Conservation (phyloP, 495 filamentous ascomycete species). For the Antarctomyces pellizariae region DNA sequence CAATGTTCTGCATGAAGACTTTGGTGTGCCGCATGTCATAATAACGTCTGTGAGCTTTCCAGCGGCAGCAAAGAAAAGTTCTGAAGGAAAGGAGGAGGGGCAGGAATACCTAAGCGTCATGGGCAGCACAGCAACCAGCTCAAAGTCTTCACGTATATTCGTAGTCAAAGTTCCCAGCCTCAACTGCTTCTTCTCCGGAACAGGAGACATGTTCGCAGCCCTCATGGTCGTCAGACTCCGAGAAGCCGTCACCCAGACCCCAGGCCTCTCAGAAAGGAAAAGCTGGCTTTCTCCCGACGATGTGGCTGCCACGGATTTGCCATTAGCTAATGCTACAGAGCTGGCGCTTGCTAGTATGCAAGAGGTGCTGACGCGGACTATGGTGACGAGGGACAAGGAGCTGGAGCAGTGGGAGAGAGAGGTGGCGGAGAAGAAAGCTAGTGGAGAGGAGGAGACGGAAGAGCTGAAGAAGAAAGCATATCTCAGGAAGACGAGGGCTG, state of each 20-base stretch:
- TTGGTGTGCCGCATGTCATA: slow-evolving; percentile 69
- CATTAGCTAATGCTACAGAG: slow-evolving; percentile 59
- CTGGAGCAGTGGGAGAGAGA: slow-evolving; percentile 17
- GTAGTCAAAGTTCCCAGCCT: slow-evolving; percentile 64
- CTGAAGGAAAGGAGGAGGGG: background rate
- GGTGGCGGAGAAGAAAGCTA: slow-evolving; percentile 12
- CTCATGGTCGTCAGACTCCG: slow-evolving; percentile 72
- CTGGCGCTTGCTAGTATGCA: slow-evolving; percentile 92
- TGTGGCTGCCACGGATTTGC: slow-evolving; percentile 43
- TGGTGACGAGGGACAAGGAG: slow-evolving; percentile 36
- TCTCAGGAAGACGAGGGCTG: slow-evolving; percentile 46
- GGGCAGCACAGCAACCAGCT: slow-evolving; percentile 4
- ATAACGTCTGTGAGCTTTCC: slow-evolving; percentile 56
- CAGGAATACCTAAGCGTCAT: background rate
- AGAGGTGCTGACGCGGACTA: slow-evolving; percentile 53
- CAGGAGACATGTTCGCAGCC: slow-evolving; percentile 95
- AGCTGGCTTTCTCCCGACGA: slow-evolving; percentile 50
- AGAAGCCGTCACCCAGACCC: slow-evolving; percentile 33
- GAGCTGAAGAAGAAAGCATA: slow-evolving; percentile 43
- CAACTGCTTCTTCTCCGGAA: slow-evolving; percentile 83
- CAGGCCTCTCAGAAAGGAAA: slow-evolving; percentile 22
- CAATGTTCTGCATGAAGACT: slow-evolving; percentile 47
- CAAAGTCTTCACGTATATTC: slow-evolving; percentile 38
- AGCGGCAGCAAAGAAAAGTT: slow-evolving; percentile 13
- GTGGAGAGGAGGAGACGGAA: slow-evolving; percentile 29